phyloP scores from a whole-genome alignment of 345 rosid species.

The Salix exigua region DNA sequence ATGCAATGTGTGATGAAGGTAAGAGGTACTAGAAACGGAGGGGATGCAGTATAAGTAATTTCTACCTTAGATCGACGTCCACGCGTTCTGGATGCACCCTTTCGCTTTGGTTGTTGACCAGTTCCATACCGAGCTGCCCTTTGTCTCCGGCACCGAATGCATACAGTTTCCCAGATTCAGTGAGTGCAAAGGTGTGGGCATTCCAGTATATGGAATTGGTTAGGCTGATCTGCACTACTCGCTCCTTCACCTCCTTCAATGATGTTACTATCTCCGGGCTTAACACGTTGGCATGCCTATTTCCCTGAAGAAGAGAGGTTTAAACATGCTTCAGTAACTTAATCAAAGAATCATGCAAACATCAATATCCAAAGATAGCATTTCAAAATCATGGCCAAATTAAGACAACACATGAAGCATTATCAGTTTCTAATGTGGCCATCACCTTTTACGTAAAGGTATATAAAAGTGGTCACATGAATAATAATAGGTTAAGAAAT shows the following conservation, averaged over 20 bases:
- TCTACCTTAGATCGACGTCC: constrained; percentile 62
- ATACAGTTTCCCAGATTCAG: constrained; percentile 74
- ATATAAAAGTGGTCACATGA: not conserved
- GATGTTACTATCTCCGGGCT: constrained; percentile 68
- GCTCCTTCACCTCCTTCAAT: constrained; percentile 65
- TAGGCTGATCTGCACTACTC: constrained; percentile 81
- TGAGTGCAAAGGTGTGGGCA: constrained; percentile 87
- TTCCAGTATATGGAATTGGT: constrained; percentile 78
- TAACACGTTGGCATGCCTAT: constrained; percentile 59
- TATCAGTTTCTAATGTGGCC: not conserved
- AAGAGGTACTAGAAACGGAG: not conserved
- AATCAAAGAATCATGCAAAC: not conserved
- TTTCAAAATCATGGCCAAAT: not conserved
- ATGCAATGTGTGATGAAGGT: constrained; percentile 21
- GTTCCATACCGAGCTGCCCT: constrained; percentile 85
- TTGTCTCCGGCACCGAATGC: constrained; percentile 94
- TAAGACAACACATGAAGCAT: not conserved
- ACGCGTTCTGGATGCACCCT: constrained; percentile 74
- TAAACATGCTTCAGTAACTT: not conserved
- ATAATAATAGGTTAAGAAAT: not conserved
- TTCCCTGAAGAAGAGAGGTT: constrained; percentile 36
- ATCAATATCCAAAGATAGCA: not conserved
- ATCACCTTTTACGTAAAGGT: not conserved
- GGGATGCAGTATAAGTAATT: not conserved
- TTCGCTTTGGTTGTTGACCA: constrained; percentile 59